Evolutionary conservation across 495 filamentous ascomycete species (phyloP).

Genomic region (Copromyces sp.): DNA sequence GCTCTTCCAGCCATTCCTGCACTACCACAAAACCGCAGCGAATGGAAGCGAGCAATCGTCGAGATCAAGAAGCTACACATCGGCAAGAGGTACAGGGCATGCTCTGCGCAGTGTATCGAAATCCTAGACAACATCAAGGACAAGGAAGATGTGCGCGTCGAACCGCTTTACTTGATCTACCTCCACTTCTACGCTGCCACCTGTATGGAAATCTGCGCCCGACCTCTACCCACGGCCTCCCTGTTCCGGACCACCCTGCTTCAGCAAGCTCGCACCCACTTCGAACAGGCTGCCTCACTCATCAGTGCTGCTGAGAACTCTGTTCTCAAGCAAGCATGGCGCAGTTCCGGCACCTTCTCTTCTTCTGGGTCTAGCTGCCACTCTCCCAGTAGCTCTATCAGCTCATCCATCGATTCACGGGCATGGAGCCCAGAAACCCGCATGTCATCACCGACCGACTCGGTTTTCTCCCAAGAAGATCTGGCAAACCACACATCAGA

Average conservation of each 20-base stretch:
- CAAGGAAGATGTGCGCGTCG: constrained; percentile 19
- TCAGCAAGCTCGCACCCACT: constrained; percentile 37
- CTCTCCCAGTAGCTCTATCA: constrained; percentile 35
- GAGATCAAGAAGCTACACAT: constrained; percentile 39
- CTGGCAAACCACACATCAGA: constrained; percentile 13
- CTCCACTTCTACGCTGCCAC: constrained; percentile 45
- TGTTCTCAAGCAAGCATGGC: constrained; percentile 20
- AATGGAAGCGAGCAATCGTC: constrained; percentile 34
- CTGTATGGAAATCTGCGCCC: constrained; percentile 42
- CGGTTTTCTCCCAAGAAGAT: constrained; percentile 32
- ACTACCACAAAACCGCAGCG: constrained; percentile 20
- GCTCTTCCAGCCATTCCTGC: constrained; percentile 5
- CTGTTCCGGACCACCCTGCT: constrained; percentile 35
- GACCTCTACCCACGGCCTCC: constrained; percentile 28
- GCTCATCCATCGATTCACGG: constrained; percentile 37
- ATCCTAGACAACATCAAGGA: constrained; percentile 36
- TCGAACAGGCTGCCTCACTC: constrained; percentile 32
- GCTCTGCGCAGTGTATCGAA: constrained; percentile 35
- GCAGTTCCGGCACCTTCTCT: constrained; percentile 22
- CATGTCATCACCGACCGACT: constrained; percentile 33
- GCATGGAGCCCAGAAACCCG: constrained; percentile 29
- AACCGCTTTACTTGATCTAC: constrained; percentile 42
- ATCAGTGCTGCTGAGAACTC: constrained; percentile 30
- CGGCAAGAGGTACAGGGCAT: constrained; percentile 34
- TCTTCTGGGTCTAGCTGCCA: constrained; percentile 32